These are phyloP conservation scores for Boletus tylopilopsis DNA, from an alignment of 768 basidiomycete species.

Conservation along the genomic window DNA sequence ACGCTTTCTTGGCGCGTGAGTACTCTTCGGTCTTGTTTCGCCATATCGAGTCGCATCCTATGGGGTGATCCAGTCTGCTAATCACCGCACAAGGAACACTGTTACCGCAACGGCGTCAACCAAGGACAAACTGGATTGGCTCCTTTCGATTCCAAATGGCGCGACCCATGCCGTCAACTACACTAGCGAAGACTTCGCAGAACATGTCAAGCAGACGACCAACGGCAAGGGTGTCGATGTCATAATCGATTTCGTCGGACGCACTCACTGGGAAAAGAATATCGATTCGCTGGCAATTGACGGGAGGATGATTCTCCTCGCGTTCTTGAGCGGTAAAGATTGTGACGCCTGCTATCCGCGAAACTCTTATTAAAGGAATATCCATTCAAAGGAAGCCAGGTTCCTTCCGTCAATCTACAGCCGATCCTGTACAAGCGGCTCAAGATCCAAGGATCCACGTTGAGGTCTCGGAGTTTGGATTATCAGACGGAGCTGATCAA, in stretches of 20 bases:
- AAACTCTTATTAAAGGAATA: conserved; percentile 19
- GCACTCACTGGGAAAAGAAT: conserved; percentile 71
- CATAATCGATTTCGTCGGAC: conserved; percentile 81
- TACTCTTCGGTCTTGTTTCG: conserved; percentile 12
- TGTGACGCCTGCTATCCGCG: conserved; percentile 10
- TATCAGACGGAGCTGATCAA: conserved; percentile 75
- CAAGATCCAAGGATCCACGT: conserved; percentile 83
- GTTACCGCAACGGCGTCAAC: conserved; percentile 87
- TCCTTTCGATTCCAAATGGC: conserved; percentile 61
- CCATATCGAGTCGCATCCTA: background rate
- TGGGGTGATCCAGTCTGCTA: conserved; percentile 2
- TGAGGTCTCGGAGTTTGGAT: conserved; percentile 66
- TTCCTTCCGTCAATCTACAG: conserved; percentile 51
- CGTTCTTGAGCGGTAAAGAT: conserved; percentile 58
- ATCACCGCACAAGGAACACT: conserved; percentile 43
- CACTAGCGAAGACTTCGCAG: conserved; percentile 76
- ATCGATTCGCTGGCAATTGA: conserved; percentile 65
- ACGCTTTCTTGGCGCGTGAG: conserved; percentile 68
- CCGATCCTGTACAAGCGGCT: conserved; percentile 82
- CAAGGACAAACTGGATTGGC: conserved; percentile 75
- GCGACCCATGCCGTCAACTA: conserved; percentile 82
- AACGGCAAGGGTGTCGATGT: conserved; percentile 72
- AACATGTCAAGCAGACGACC: conserved; percentile 66
- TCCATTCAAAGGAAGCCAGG: conserved; percentile 43
- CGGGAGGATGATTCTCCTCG: conserved; percentile 70